phyloP scores from a whole-genome alignment of 2,329 filamentous ascomycete species.

The Lasiodiplodia citricola region DNA sequence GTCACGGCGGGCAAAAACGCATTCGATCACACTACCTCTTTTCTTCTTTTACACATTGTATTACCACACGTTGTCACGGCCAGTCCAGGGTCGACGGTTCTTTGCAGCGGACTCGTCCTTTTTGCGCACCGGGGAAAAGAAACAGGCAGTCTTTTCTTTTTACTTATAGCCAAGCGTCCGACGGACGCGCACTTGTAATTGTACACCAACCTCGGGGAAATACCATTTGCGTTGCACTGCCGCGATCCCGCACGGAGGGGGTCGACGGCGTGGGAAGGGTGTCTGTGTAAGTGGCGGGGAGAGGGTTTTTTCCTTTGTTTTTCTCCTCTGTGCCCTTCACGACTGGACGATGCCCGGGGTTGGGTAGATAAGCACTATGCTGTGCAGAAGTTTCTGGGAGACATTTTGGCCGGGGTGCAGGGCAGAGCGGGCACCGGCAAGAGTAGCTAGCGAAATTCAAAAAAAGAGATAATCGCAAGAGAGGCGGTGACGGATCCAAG shows the following conservation, averaged over 20 bases:
- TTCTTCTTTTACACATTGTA: constrained; percentile 24
- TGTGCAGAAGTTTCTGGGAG: constrained; percentile 18
- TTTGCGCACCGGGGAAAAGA: constrained; percentile 14
- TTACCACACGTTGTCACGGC: constrained; percentile 27
- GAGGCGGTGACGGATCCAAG: constrained; percentile 13
- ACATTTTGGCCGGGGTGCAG: constrained; percentile 9
- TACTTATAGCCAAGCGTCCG: constrained; percentile 15
- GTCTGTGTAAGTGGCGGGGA: not conserved
- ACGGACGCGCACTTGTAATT: constrained; percentile 14
- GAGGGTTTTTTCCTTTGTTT: constrained; percentile 1
- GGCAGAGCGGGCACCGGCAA: not conserved
- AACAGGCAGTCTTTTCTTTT: constrained; percentile 18
- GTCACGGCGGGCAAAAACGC: constrained; percentile 15
- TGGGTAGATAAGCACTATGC: constrained; percentile 24
- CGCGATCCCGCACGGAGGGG: not conserved
- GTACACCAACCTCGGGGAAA: constrained; percentile 13
- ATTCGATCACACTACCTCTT: constrained; percentile 23
- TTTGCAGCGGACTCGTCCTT: constrained; percentile 11
- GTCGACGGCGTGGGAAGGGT: not conserved
- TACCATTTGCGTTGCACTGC: not conserved
- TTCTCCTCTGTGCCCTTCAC: constrained; percentile 19
- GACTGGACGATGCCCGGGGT: constrained; percentile 24
- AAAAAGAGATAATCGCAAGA: not conserved
- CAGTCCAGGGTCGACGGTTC: constrained; percentile 10
- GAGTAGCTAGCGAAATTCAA: constrained; percentile 22